Evolutionary conservation across 257 asterid species (phyloP).

Genomic region (Cruciata laevipes): DNA sequence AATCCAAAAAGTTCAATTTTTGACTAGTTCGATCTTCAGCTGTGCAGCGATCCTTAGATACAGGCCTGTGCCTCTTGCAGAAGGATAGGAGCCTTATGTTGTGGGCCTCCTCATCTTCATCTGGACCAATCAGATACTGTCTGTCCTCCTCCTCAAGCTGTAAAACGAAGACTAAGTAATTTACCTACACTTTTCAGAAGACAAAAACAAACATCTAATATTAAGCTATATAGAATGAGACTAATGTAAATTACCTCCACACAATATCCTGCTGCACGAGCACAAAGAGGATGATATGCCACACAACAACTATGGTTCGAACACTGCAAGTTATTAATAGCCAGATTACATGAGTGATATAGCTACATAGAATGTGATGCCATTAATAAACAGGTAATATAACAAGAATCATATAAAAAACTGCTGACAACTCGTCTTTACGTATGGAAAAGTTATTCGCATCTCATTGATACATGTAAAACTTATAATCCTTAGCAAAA

Average conservation of each 20-base stretch:
- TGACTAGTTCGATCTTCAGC: conserved; percentile 40
- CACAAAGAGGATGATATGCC: conserved; percentile 98
- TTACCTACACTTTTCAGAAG: neutral
- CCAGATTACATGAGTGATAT: conserved; percentile 7
- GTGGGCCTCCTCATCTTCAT: conserved; percentile 85
- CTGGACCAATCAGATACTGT: conserved; percentile 54
- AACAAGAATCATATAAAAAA: neutral
- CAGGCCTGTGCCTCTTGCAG: conserved; percentile 83
- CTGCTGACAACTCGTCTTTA: neutral
- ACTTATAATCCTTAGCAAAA: neutral
- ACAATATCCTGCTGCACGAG: conserved; percentile 98
- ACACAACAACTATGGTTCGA: conserved; percentile 74
- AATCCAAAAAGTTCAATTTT: conserved; percentile 46
- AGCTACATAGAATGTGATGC: neutral
- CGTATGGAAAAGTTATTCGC: neutral
- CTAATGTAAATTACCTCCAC: conserved; percentile 55
- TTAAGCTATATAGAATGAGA: neutral
- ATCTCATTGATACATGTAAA: neutral
- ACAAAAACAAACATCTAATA: neutral
- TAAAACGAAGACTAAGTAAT: conserved; percentile 13
- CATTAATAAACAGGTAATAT: conserved; percentile 2
- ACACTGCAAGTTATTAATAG: conserved; percentile 51
- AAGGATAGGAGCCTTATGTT: conserved; percentile 86
- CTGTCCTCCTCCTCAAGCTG: conserved; percentile 90
- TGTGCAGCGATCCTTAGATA: conserved; percentile 50